Evolutionary conservation across 371 early-diverging fungal genomes (phyloP).

Genomic region (Sporodiniella umbellata): DNA sequence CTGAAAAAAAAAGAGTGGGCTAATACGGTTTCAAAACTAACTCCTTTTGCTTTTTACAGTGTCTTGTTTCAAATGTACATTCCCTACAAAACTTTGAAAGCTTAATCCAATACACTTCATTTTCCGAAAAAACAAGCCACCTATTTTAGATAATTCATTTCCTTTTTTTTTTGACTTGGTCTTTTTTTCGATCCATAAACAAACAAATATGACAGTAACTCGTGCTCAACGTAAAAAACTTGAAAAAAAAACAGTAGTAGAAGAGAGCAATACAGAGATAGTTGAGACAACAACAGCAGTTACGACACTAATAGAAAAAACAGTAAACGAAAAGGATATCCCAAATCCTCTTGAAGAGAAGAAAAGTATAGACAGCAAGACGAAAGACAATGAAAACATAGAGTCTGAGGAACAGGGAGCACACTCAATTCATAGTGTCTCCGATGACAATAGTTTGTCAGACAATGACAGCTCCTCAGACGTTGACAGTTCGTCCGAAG

Average conservation of each 20-base stretch:
- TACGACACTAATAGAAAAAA: background rate
- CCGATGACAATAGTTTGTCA: background rate
- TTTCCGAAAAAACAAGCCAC: too few relatives aligned
- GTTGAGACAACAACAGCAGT: background rate
- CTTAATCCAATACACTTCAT: too few relatives aligned
- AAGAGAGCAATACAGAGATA: background rate
- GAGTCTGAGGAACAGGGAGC: conserved; percentile 4
- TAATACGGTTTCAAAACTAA: too few relatives aligned
- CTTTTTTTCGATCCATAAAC: background rate
- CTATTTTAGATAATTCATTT: too few relatives aligned
- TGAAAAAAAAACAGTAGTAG: conserved; percentile 5
- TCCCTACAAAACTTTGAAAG: too few relatives aligned
- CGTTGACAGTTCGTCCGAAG: background rate
- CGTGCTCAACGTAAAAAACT: conserved; percentile 17
- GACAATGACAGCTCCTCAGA: background rate
- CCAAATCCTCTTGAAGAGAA: too few relatives aligned
- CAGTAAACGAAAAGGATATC: too few relatives aligned
- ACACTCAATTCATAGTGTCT: background rate
- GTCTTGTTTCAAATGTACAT: too few relatives aligned
- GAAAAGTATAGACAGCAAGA: background rate
- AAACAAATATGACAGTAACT: conserved; percentile 17
- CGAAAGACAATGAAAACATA: background rate
- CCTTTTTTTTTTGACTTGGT: background rate
- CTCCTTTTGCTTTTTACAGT: too few relatives aligned
- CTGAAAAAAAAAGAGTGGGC: too few relatives aligned